phyloP scores from a whole-genome alignment of 441 rosid species.

The Raphanus hybrid region DNA sequence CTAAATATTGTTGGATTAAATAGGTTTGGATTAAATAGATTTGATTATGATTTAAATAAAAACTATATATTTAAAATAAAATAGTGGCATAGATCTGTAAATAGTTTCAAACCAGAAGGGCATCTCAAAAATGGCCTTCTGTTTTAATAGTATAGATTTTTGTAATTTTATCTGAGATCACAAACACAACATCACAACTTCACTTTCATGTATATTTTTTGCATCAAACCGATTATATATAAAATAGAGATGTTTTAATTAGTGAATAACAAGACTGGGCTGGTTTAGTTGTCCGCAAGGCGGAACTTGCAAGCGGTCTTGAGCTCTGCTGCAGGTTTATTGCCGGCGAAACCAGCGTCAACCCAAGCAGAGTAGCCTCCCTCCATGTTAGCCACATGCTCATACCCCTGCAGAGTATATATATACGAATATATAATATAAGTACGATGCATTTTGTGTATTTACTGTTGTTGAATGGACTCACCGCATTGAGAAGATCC shows the following conservation, averaged over 20 bases:
- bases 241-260: neutral
- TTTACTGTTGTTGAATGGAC: slow-evolving; percentile 1
- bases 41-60: too few species aligned
- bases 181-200: neutral
- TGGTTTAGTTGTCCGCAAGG: slow-evolving; percentile 26
- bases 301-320: slow-evolving; percentile 51
- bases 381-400: slow-evolving; percentile 52
- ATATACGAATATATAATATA: neutral
- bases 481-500: slow-evolving; percentile 55
- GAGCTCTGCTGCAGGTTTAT: slow-evolving; percentile 29
- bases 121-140: too few species aligned
- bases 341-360: slow-evolving; percentile 50
- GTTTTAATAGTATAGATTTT: too few species aligned
- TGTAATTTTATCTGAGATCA: too few species aligned
- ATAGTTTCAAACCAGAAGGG: too few species aligned
- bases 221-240: slow-evolving; percentile 6
- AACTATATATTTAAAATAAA: too few species aligned
- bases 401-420: slow-evolving; percentile 43
- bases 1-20: too few species aligned
- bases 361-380: slow-evolving; percentile 69
- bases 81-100: too few species aligned
- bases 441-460: neutral
- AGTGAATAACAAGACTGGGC: neutral
- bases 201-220: neutral
- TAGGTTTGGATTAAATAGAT: too few species aligned